Evolutionary conservation across 768 basidiomycete genomes (phyloP), one percentile per base, ranked within the genome.

Genomic region (Boletales sp.): DNA sequence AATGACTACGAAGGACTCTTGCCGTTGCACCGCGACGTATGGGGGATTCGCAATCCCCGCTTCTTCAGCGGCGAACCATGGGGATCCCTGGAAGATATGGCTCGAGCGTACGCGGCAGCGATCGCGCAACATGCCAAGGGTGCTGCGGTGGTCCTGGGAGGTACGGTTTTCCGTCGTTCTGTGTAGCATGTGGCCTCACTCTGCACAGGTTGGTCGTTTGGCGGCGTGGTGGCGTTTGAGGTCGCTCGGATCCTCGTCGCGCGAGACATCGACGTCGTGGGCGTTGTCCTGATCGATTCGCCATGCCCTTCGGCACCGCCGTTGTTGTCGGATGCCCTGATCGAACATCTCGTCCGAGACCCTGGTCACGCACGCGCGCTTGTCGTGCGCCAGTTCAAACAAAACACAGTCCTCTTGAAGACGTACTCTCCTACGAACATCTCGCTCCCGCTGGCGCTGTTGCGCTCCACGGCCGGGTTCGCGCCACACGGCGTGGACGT

Each of bases 171-270:
- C 45, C 15, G 6, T 46, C 11, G 5, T 0, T 19, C 5, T 41
- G 1, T 5, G n/a, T 19, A 18, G 19, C 19, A 36, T 30, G 52
- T 18, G 0, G 5, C 28, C 37, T 51, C 7, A 49, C 31, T 2
- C 30, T 5, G 13, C 13, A 2, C 47, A 88, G 87, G 87, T 0
- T 90, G 86, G 86, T 90, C 87, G 3, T 86, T 90, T 54, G 87
- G 87, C 12, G 87, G 86, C 2, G 80, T 87, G 5, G 78, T 80
- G 0, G 84, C 87, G 0, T 87, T 80, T 57, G 87, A 87, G 57
- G 67, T 79, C 3, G 79, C 82, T 15, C 74, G 73, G 1, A 76
- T 78, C 25, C 74, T 88, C 15, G 6, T 12, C 12, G 14, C 44
- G 2, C 68, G 59, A 5, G 79, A 76, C 3, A 56, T 76, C 9